A percentile compares a stretch with the other conserved stretches of the same genome.
Conservation (phyloP, 495 filamentous ascomycete species). For the Bacidia gigantensis region DNA sequence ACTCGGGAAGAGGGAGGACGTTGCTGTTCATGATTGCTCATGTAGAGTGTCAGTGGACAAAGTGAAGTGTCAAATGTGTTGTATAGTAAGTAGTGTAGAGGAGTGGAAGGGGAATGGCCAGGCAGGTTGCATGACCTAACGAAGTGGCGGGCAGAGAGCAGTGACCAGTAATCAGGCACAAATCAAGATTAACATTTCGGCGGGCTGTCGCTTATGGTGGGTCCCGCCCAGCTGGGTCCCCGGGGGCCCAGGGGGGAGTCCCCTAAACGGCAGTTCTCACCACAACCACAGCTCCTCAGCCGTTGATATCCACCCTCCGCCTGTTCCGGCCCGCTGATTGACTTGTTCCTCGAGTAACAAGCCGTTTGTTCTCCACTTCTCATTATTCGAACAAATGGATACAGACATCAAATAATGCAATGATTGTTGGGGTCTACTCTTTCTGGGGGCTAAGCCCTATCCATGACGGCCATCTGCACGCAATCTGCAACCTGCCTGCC, state of each 20-base stretch:
- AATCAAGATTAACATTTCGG: slow-evolving; percentile 10
- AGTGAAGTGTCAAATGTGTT: no score
- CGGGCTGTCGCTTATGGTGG: neutral
- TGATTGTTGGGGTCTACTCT: no score
- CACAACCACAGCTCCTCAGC: neutral
- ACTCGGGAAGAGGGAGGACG: no score
- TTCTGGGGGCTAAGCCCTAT: neutral
- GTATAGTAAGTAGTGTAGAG: slow-evolving; percentile 6
- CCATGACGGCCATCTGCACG: neutral
- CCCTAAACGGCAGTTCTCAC: neutral
- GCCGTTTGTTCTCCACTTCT: no score
- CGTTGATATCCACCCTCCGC: neutral
- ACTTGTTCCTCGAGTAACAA: neutral
- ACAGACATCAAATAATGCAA: no score
- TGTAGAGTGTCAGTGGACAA: no score
- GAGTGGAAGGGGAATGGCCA: slow-evolving; percentile 2
- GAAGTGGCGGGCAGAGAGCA: neutral
- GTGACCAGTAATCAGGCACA: slow-evolving; percentile 8
- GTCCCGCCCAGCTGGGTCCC: neutral
- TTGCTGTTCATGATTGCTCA: no score
- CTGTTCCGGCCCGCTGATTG: neutral
- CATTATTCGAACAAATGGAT: no score
- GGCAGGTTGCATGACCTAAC: neutral
- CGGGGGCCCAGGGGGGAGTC: no score
- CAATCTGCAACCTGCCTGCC: neutral